phyloP scores from a whole-genome alignment of 1,284 basidiomycete species.

The Puccinia polysora region DNA sequence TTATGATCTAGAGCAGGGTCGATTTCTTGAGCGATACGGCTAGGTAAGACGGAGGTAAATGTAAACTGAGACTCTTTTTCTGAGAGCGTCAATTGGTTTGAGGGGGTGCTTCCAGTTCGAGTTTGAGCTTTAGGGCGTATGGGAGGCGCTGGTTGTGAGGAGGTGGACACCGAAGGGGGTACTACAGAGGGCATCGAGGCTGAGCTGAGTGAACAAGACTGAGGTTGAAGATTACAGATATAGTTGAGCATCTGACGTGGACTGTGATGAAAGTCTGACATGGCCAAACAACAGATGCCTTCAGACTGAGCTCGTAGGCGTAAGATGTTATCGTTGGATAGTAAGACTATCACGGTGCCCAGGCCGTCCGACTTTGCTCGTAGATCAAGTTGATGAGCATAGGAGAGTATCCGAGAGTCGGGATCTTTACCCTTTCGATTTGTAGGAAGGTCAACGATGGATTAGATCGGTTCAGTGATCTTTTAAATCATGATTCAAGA shows the following conservation, averaged over 20 bases:
- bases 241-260: not conserved
- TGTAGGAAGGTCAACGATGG: not conserved
- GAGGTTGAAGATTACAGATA: not conserved
- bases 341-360: not conserved
- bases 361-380: not conserved
- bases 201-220: not conserved
- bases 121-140: not conserved
- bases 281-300: conserved; percentile 19
- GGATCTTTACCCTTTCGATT: conserved; percentile 8
- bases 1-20: too few species aligned
- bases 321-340: conserved; percentile 33
- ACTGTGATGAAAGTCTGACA: conserved; percentile 12
- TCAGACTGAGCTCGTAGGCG: conserved; percentile 25
- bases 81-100: not conserved
- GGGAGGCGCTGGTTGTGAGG: not conserved
- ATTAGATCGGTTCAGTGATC: conserved; percentile 8
- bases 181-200: not conserved
- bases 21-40: too few species aligned
- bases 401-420: conserved; percentile 19
- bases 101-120: not conserved
- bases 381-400: conserved; percentile 12
- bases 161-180: not conserved
- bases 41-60: conserved; percentile 3
- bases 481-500: too few species aligned
- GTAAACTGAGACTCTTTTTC: conserved; percentile 7